phyloP scores from a whole-genome alignment of 768 basidiomycete genomes.

The Boletus sensibilis region DNA sequence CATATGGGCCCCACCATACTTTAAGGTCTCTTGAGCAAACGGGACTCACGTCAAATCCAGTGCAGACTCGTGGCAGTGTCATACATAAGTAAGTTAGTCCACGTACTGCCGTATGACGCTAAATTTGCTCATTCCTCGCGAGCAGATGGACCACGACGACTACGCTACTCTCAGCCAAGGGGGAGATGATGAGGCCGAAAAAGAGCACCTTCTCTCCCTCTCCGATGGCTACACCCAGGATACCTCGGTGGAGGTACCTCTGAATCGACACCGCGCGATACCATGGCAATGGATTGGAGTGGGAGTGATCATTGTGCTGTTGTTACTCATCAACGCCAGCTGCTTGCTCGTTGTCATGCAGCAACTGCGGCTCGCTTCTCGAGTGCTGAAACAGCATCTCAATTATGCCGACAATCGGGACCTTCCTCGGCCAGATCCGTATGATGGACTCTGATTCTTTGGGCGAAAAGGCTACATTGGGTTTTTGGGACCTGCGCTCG shows the following conservation, averaged over 20 bases:
- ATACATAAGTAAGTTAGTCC: constrained; percentile 1
- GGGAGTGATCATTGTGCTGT: constrained; percentile 20
- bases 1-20: neutral
- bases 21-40: neutral
- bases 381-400: constrained; percentile 17
- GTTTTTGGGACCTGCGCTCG: neutral
- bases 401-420: constrained; percentile 25
- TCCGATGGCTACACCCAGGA: constrained; percentile 1
- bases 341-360: constrained; percentile 20
- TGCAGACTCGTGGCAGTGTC: neutral
- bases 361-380: constrained; percentile 18
- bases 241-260: constrained; percentile 4
- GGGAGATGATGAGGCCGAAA: constrained; percentile 16
- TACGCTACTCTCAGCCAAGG: constrained; percentile 10
- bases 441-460: constrained; percentile 28
- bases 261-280: neutral
- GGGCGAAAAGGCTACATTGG: neutral
- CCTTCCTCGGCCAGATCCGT: constrained; percentile 31
- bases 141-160: constrained; percentile 19
- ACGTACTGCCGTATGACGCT: neutral
- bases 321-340: constrained; percentile 25
- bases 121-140: neutral
- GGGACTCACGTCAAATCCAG: neutral
- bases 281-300: constrained; percentile 12
- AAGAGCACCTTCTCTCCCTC: constrained; percentile 13